These are phyloP conservation scores for Trichophyton schoenleinii DNA, from an alignment of 2,329 filamentous ascomycete species.

Conservation along the genomic window DNA sequence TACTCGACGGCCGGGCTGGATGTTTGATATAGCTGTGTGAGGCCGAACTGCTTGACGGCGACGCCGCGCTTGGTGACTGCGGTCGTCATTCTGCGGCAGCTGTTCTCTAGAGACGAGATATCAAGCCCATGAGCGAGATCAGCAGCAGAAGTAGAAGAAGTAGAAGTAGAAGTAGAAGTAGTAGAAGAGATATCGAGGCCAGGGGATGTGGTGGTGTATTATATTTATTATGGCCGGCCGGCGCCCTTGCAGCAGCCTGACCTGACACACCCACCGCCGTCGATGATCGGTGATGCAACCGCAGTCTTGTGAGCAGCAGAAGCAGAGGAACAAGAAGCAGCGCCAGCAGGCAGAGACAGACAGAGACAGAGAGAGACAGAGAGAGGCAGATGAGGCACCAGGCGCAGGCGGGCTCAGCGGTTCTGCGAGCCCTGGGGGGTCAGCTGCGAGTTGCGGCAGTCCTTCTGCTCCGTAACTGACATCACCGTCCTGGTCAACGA, in stretches of 20 bases:
- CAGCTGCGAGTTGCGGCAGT: neutral
- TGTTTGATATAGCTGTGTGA: conserved; percentile 31
- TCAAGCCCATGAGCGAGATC: neutral
- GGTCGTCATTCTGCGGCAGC: neutral
- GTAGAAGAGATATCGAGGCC: neutral
- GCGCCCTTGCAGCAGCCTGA: conserved; percentile 11
- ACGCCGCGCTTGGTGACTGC: conserved; percentile 6
- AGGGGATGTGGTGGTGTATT: no score
- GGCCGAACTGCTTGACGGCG: conserved; percentile 28
- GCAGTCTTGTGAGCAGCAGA: neutral
- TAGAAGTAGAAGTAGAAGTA: neutral
- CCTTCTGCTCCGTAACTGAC: neutral
- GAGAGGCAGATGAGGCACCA: neutral
- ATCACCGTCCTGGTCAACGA: neutral
- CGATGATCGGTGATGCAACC: neutral
- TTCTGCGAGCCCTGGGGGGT: neutral
- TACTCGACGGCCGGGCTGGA: conserved; percentile 30
- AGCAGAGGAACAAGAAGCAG: neutral
- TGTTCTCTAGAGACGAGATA: neutral
- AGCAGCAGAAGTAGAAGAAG: neutral
- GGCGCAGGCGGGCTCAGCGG: neutral
- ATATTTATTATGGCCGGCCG: neutral
- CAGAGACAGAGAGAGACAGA: no score
- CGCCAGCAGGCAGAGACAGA: no score
- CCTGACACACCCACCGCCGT: neutral